Percentiles rank a stretch among this genome's conserved stretches.
Evolutionary conservation across 768 basidiomycete genomes (phyloP).

Genomic region (Gloeophyllum trabeum): DNA sequence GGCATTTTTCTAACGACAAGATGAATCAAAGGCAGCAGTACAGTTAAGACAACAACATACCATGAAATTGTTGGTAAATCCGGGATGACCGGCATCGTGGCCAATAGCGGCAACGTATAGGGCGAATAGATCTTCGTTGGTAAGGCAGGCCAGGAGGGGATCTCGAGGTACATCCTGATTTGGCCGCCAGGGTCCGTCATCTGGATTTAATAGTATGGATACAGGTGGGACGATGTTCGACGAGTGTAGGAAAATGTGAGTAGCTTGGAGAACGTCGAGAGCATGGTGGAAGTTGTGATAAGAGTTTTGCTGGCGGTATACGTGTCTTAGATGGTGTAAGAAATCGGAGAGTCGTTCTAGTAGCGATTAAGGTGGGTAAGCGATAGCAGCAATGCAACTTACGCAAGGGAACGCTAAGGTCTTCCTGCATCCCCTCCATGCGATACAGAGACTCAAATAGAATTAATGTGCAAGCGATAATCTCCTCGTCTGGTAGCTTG

Average conservation of each 20-base stretch:
- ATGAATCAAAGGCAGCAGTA: background rate
- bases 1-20: constrained; percentile 71
- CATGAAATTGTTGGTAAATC: constrained; percentile 90
- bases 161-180: constrained; percentile 19
- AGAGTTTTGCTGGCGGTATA: constrained; percentile 84
- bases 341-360: constrained; percentile 69
- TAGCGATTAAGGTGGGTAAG: too few species aligned
- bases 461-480: constrained; percentile 69
- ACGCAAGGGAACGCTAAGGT: constrained; percentile 48
- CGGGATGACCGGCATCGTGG: constrained; percentile 96
- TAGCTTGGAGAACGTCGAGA: constrained; percentile 90
- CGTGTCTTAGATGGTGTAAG: constrained; percentile 78
- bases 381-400: constrained; percentile 18
- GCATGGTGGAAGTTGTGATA: constrained; percentile 99
- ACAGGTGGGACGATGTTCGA: constrained; percentile 78
- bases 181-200: constrained; percentile 22
- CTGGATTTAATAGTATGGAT: constrained; percentile 44
- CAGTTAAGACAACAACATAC: constrained; percentile 30
- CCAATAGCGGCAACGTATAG: constrained; percentile 90
- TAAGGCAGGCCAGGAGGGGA: constrained; percentile 24
- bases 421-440: constrained; percentile 61
- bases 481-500: constrained; percentile 70
- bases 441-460: constrained; percentile 81
- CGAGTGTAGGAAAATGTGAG: constrained; percentile 71
- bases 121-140: constrained; percentile 68